These are phyloP conservation scores for Phaeoacremonium minimum DNA, from an alignment of 2,329 filamentous ascomycete genomes.

Conservation along the genomic window DNA sequence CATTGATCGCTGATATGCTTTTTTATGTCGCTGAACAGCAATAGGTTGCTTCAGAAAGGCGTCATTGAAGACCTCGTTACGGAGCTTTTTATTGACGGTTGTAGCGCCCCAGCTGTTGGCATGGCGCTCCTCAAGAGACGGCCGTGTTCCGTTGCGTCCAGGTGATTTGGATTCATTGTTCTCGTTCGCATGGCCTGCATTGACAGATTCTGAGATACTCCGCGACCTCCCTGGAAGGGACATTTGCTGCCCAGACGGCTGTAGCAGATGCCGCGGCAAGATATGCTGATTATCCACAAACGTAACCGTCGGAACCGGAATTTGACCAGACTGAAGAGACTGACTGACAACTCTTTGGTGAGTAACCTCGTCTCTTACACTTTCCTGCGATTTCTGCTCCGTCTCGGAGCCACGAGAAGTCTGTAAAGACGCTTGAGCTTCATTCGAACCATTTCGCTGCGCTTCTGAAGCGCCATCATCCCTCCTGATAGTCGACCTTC, in stretches of 20 bases:
- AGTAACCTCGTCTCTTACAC: constrained; percentile 14
- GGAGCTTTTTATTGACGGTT: constrained; percentile 79
- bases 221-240: constrained; percentile 25
- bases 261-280: constrained; percentile 78
- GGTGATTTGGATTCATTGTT: not conserved
- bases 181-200: constrained; percentile 14
- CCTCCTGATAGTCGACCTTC: constrained; percentile 49
- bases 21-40: constrained; percentile 71
- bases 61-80: constrained; percentile 89
- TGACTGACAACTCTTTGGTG: constrained; percentile 59
- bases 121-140: constrained; percentile 48
- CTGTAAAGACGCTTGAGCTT: constrained; percentile 12
- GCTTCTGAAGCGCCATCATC: constrained; percentile 36
- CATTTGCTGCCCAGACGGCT: constrained; percentile 38
- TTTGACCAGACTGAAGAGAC: constrained; percentile 62
- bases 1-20: constrained; percentile 64
- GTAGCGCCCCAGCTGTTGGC: constrained; percentile 83
- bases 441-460: constrained; percentile 26
- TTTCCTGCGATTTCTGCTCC: constrained; percentile 11
- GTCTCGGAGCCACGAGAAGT: constrained; percentile 12
- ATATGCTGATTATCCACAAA: constrained; percentile 95
- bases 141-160: constrained; percentile 19
- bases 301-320: constrained; percentile 80
- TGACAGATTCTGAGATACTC: constrained; percentile 27
- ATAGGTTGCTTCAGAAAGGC: constrained; percentile 84